Conservation (phyloP, 169 alveolate genomes). For the Babesia bovis region DNA sequence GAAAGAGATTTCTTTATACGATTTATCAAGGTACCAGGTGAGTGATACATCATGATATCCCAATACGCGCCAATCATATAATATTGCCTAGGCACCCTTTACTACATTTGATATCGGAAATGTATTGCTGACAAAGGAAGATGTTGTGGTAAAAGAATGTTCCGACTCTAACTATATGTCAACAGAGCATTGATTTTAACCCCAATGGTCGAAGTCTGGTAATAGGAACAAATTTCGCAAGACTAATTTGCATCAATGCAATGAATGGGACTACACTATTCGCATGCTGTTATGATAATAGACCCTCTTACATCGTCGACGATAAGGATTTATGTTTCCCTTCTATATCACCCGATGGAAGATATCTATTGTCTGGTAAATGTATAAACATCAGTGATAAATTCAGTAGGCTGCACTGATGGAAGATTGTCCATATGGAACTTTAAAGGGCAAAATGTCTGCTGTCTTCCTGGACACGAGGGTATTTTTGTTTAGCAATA, state of each 20-base stretch:
- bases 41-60: not conserved
- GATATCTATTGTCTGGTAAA: slow-evolving; percentile 57
- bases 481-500: slow-evolving; percentile 23
- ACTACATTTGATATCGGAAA: slow-evolving; percentile 41
- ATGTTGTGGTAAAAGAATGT: slow-evolving; percentile 39
- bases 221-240: slow-evolving; percentile 42
- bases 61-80: not conserved
- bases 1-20: slow-evolving; percentile 46
- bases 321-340: slow-evolving; percentile 35
- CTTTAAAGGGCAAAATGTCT: slow-evolving; percentile 55
- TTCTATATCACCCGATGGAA: slow-evolving; percentile 63
- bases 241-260: slow-evolving; percentile 47
- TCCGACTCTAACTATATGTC: not conserved
- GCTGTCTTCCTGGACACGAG: slow-evolving; percentile 48
- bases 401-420: slow-evolving; percentile 38
- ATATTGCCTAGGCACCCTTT: slow-evolving; percentile 37
- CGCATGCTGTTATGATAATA: slow-evolving; percentile 54
- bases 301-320: slow-evolving; percentile 4
- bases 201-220: slow-evolving; percentile 55
- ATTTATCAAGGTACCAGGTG: slow-evolving; percentile 52
- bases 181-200: slow-evolving; percentile 53
- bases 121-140: slow-evolving; percentile 35
- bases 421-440: slow-evolving; percentile 47
- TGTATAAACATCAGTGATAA: not conserved
- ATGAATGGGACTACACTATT: slow-evolving; percentile 44